phyloP scores from a whole-genome alignment of 345 rosid genomes.

The Ailanthus altissimus region DNA sequence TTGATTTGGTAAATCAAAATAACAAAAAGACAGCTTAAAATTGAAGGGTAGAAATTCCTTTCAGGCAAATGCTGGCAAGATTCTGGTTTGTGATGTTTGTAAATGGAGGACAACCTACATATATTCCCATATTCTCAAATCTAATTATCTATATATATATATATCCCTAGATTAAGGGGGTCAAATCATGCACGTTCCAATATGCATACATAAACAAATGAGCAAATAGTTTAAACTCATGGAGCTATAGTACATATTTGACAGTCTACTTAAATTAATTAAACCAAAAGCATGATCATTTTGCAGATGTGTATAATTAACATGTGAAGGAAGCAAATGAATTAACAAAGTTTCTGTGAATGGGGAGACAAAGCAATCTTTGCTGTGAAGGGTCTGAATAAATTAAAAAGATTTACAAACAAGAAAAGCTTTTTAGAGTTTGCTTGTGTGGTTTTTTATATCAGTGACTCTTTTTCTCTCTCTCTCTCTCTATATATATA shows the following conservation, averaged over 20 bases:
- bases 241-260: too few species aligned
- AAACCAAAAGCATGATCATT: too few species aligned
- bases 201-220: neutral
- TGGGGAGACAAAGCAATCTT: slow-evolving; percentile 29
- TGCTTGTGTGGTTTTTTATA: slow-evolving; percentile 25
- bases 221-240: neutral
- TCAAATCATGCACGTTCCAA: slow-evolving; percentile 10
- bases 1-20: too few species aligned
- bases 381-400: slow-evolving; percentile 25
- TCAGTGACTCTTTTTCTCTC: too few species aligned
- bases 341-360: neutral
- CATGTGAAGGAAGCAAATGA: slow-evolving; percentile 14
- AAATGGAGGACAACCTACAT: neutral
- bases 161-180: slow-evolving; percentile 18
- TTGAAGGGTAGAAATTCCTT: neutral
- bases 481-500: too few species aligned
- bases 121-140: neutral
- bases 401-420: neutral
- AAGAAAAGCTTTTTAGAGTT: slow-evolving; percentile 17
- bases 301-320: neutral
- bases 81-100: slow-evolving; percentile 3
- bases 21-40: neutral
- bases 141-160: neutral
- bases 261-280: too few species aligned
- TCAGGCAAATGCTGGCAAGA: slow-evolving; percentile 1